Conservation (phyloP, 352 stramenopile species). For the Albugo candida region DNA sequence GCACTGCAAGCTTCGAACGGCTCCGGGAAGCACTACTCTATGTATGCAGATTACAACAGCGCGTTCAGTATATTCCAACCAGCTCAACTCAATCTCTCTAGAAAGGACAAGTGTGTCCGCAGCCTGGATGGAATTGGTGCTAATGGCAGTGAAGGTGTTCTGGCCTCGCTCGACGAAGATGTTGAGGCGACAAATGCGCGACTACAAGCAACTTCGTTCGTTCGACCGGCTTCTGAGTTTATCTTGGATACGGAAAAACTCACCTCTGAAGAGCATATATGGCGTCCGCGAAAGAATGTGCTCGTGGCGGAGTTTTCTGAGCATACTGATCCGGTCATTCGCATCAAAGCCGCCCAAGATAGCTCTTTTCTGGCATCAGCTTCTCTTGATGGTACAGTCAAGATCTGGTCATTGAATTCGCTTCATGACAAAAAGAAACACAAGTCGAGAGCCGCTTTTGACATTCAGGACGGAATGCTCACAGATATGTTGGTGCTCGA, state of each 20-base stretch:
- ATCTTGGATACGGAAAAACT: too few relatives aligned
- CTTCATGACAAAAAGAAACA: conserved; percentile 87
- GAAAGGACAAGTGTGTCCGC: too few relatives aligned
- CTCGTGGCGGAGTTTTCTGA: conserved; percentile 78
- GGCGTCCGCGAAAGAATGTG: conserved; percentile 67
- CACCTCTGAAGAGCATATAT: conserved; percentile 4
- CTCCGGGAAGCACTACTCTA: conserved; percentile 28
- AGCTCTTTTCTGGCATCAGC: conserved; percentile 90
- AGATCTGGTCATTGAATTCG: conserved; percentile 88
- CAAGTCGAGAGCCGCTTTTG: conserved; percentile 85
- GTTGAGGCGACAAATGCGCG: too few relatives aligned
- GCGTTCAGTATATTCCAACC: conserved; percentile 1
- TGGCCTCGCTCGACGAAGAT: too few relatives aligned
- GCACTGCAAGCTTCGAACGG: conserved; percentile 47
- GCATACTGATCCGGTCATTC: conserved; percentile 85
- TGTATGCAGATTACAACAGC: conserved; percentile 55
- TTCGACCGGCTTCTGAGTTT: too few relatives aligned
- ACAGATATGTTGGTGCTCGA: conserved; percentile 91
- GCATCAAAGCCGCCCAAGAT: conserved; percentile 86
- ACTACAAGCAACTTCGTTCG: too few relatives aligned
- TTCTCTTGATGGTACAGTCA: conserved; percentile 90
- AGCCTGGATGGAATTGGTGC: too few relatives aligned
- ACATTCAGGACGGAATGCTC: conserved; percentile 77
- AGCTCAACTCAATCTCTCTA: too few relatives aligned
- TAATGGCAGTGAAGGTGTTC: too few relatives aligned